phyloP scores from a whole-genome alignment of 2,329 filamentous ascomycete species.

The Penicillium sp. region DNA sequence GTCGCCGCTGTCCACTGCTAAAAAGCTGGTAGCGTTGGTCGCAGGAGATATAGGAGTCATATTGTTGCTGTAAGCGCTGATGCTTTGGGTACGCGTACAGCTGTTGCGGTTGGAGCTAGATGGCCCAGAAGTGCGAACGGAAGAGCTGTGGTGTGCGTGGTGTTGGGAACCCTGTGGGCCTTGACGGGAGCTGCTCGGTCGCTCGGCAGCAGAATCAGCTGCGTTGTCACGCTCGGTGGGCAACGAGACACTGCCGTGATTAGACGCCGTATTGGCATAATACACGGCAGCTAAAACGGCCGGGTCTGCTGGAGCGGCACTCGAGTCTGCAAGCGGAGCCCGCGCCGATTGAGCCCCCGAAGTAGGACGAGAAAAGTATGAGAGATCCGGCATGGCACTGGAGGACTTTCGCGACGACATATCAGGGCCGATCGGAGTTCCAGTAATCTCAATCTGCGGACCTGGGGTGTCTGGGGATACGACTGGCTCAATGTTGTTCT shows the following conservation, averaged over 20 bases:
- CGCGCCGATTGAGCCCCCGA: constrained; percentile 14
- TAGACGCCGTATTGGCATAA: constrained; percentile 24
- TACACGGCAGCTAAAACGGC: constrained; percentile 30
- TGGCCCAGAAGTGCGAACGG: constrained; percentile 34
- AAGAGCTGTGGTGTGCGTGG: constrained; percentile 36
- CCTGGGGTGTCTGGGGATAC: constrained; percentile 37
- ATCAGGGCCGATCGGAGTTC: constrained; percentile 22
- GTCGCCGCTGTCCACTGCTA: constrained; percentile 43
- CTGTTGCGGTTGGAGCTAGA: constrained; percentile 39
- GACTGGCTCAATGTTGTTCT: constrained; percentile 36
- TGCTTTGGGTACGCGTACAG: constrained; percentile 42
- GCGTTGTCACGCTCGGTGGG: constrained; percentile 10
- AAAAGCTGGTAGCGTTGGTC: constrained; percentile 47
- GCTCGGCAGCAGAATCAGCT: constrained; percentile 22
- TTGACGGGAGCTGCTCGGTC: constrained; percentile 32
- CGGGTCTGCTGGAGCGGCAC: constrained; percentile 17
- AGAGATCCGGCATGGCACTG: constrained; percentile 29
- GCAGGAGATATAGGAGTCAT: constrained; percentile 44
- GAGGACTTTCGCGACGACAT: constrained; percentile 33
- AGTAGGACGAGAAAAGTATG: constrained; percentile 25
- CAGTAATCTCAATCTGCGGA: constrained; percentile 38
- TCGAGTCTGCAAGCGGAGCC: constrained; percentile 13
- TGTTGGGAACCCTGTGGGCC: constrained; percentile 22
- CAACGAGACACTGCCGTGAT: constrained; percentile 11
- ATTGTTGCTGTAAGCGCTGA: constrained; percentile 45